Base-by-base conservation (phyloP, 352 stramenopile genomes). In the Phytophthora brassicae region DNA sequence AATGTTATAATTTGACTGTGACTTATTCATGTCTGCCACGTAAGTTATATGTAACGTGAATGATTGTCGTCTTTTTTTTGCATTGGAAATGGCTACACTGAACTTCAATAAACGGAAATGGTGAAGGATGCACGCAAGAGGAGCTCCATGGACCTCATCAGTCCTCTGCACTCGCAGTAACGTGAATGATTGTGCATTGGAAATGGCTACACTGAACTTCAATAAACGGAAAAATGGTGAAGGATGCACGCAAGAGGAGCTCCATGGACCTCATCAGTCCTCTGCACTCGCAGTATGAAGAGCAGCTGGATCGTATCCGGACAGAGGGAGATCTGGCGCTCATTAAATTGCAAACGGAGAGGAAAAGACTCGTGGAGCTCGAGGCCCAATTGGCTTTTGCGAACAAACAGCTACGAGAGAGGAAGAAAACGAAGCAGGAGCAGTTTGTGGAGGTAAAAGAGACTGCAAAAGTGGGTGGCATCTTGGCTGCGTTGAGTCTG, bases 231-330 rank as follows among this genome's bases (percentile, higher is more conserved):
- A 54, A n/a, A 55, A 38, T 54, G 54, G 17, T 47, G n/a, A 39
- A 45, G 46, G 55, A 54, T 20, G 31, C 23, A 6, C 6, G 38
- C 5, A 51, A 56, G 43, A 65, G 56, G 48, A 16, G 23, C 39
- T 43, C 29, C 6, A 16, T 43, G 20, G 45, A 59, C 16, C 19
- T 60, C 8, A 58, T 61, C 45, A 65, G 33, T 11, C 54, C 43
- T 4, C 11, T 55, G 35, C 62, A 66, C 12, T 56, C 60, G 5
- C 71, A 70, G 58, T 74, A 75, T 43, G 88, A 93, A 35, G 76
- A 96, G 13, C 79, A 94, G 55, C 75, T 98, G 54, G 91, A 96
- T n/a, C 94, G 95, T 60, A 89, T 92, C 47, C 80, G 80, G 14
- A 84, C 78, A 0, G 80, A 90, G 31, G 80, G 78, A 28, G 80